Evolutionary conservation across 2,329 filamentous ascomycete genomes (phyloP).

Genomic region (Penicillium italicum): DNA sequence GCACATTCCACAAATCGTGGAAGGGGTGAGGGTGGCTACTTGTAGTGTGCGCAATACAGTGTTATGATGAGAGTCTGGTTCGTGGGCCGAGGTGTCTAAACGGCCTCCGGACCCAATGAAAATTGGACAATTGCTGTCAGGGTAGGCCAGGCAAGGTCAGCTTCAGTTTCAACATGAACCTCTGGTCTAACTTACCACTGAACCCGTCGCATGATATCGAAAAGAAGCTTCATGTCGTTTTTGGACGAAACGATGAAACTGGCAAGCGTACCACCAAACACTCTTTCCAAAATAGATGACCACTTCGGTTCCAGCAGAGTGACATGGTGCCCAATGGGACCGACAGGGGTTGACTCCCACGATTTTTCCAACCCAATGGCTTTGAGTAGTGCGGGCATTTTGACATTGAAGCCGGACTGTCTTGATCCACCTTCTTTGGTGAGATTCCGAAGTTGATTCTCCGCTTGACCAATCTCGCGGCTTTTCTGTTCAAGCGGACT

Average conservation of each 20-base stretch:
- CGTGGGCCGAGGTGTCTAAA: constrained; percentile 61
- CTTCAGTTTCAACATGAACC: background rate
- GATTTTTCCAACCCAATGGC: constrained; percentile 66
- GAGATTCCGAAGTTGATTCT: constrained; percentile 52
- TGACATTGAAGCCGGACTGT: constrained; percentile 61
- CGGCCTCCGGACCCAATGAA: constrained; percentile 59
- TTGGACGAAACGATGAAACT: constrained; percentile 79
- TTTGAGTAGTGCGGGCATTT: constrained; percentile 61
- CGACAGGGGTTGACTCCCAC: constrained; percentile 71
- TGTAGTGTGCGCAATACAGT: constrained; percentile 76
- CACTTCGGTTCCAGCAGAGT: constrained; percentile 75
- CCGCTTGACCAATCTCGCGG: constrained; percentile 53
- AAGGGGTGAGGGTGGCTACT: constrained; percentile 31
- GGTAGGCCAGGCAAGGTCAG: too few relatives aligned
- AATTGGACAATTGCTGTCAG: constrained; percentile 53
- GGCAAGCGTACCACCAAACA: constrained; percentile 65
- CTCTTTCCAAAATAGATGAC: constrained; percentile 76
- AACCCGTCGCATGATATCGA: constrained; percentile 59
- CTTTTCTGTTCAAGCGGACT: constrained; percentile 44
- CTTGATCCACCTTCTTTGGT: constrained; percentile 56
- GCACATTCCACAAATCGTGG: background rate
- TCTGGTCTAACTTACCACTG: constrained; percentile 45
- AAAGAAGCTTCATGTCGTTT: constrained; percentile 67
- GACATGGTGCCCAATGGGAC: constrained; percentile 77
- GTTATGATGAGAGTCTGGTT: constrained; percentile 68